Evolutionary conservation across 345 rosid genomes (phyloP).

Genomic region (Stellera chamaejasme): DNA sequence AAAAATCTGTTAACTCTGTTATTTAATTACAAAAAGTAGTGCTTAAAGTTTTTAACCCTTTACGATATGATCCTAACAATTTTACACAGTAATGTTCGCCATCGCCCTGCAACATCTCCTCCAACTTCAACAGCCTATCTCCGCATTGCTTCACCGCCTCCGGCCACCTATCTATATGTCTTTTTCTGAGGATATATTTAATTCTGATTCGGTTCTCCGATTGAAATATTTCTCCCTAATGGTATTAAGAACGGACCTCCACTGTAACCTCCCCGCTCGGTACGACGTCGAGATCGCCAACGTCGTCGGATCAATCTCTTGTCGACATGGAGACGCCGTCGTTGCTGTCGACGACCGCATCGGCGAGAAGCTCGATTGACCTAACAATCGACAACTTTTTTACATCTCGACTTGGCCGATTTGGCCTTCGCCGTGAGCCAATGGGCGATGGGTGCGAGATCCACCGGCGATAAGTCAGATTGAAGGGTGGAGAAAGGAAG

Average conservation of each 20-base stretch:
- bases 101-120: too few relatives aligned
- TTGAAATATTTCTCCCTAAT: constrained; percentile 35
- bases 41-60: too few relatives aligned
- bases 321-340: too few relatives aligned
- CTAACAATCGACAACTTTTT: constrained; percentile 1
- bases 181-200: too few relatives aligned
- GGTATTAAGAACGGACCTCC: constrained; percentile 41
- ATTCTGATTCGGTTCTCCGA: constrained; percentile 37
- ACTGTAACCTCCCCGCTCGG: constrained; percentile 8
- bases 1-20: too few relatives aligned
- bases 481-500: constrained; percentile 31
- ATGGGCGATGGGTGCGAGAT: constrained; percentile 24
- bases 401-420: constrained; percentile 1
- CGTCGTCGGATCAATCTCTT: not conserved
- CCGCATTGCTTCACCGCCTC: too few relatives aligned
- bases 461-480: constrained; percentile 27
- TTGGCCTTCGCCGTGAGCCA: constrained; percentile 33
- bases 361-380: not conserved
- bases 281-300: not conserved
- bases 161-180: too few relatives aligned
- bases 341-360: too few relatives aligned
- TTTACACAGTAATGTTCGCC: too few relatives aligned
- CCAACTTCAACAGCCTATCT: too few relatives aligned
- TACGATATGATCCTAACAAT: too few relatives aligned
- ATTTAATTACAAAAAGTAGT: too few relatives aligned